phyloP scores from a whole-genome alignment of 306 rosid genomes.

The Quercus cerris region DNA sequence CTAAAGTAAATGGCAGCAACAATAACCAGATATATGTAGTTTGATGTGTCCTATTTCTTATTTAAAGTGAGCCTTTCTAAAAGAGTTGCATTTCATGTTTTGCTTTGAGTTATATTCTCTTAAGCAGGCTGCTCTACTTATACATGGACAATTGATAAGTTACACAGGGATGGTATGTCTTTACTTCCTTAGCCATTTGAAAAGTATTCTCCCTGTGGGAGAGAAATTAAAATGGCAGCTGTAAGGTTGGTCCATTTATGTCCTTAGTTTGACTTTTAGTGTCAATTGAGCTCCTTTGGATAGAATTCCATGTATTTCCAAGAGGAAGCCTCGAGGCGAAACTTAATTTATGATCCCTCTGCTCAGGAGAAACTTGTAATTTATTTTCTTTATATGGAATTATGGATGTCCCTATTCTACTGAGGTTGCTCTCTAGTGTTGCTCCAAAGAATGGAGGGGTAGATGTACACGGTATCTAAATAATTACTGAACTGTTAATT shows the following conservation, averaged over 20 bases:
- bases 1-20: not conserved
- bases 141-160: not conserved
- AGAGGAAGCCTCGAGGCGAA: not conserved
- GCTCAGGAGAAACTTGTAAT: not conserved
- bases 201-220: not conserved
- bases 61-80: not conserved
- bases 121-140: not conserved
- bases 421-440: not conserved
- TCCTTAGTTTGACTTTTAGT: not conserved
- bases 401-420: not conserved
- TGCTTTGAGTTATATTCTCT: not conserved
- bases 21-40: not conserved
- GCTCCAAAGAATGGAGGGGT: not conserved
- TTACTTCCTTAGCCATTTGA: not conserved
- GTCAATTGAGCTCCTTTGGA: not conserved
- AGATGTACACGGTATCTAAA: not conserved
- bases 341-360: not conserved
- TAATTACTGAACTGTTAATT: not conserved
- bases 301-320: not conserved
- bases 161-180: not conserved
- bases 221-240: not conserved
- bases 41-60: not conserved
- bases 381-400: not conserved
- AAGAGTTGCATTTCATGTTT: not conserved
- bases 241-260: not conserved